Evolutionary conservation across 371 early-diverging fungal genomes (phyloP).

Genomic region (Mortierella sp.): DNA sequence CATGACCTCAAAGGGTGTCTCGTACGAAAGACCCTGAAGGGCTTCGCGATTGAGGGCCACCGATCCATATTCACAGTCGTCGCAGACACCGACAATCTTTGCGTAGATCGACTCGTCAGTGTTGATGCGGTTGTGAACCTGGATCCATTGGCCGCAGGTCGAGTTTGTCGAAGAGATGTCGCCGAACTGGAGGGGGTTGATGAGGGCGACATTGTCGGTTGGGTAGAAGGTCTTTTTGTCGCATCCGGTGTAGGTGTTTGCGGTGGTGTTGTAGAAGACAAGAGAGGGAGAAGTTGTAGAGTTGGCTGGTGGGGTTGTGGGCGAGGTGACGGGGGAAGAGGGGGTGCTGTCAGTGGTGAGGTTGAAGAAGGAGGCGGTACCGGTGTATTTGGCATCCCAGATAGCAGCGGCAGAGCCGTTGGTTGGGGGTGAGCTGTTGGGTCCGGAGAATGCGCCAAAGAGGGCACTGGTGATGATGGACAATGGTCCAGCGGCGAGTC

Average conservation of each 20-base stretch:
- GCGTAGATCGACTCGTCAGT: constrained; percentile 24
- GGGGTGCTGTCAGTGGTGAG: constrained; percentile 19
- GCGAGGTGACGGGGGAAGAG: neutral
- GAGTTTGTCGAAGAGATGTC: constrained; percentile 22
- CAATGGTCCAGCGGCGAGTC: constrained; percentile 32
- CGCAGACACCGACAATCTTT: constrained; percentile 49
- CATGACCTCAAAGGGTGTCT: constrained; percentile 22
- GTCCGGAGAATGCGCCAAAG: constrained; percentile 35
- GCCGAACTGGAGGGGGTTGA: constrained; percentile 54
- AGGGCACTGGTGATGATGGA: constrained; percentile 52
- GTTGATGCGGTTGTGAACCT: constrained; percentile 40
- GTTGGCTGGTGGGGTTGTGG: constrained; percentile 1
- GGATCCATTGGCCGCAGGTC: constrained; percentile 53
- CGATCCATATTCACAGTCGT: constrained; percentile 50
- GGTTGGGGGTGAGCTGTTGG: constrained; percentile 39
- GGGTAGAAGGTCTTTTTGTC: constrained; percentile 33
- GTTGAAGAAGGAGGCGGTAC: constrained; percentile 40
- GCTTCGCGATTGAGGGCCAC: constrained; percentile 16
- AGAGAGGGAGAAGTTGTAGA: constrained; percentile 18
- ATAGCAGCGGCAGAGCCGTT: constrained; percentile 37
- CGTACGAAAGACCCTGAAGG: constrained; percentile 22
- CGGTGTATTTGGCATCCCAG: constrained; percentile 39
- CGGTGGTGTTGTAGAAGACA: constrained; percentile 26
- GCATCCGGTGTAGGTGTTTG: constrained; percentile 34
- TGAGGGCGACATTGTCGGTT: constrained; percentile 36